Evolutionary conservation across 2,329 filamentous ascomycete species (phyloP).

Genomic region (Ophiostoma sp.): DNA sequence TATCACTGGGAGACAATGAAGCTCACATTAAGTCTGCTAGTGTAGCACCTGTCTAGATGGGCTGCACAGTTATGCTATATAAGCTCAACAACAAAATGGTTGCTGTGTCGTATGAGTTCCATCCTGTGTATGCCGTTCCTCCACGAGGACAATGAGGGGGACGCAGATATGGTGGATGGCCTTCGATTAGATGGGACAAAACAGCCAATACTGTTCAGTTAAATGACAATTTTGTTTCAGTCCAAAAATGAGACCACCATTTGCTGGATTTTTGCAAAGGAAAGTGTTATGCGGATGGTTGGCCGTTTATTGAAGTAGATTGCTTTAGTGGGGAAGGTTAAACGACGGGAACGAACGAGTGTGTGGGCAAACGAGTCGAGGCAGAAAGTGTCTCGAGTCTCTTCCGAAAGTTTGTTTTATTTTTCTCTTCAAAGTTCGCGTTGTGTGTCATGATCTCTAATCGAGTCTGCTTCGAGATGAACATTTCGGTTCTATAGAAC

Average conservation of each 20-base stretch:
- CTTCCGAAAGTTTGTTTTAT: not conserved
- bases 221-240: not conserved
- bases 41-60: not conserved
- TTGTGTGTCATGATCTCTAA: not conserved
- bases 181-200: not conserved
- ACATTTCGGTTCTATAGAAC: no score
- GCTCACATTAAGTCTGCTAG: no score
- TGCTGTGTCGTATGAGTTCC: not conserved
- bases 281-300: not conserved
- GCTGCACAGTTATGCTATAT: not conserved
- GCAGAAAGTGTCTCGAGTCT: not conserved
- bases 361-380: not conserved
- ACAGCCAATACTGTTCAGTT: not conserved
- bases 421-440: not conserved
- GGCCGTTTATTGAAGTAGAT: not conserved
- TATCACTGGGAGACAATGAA: not conserved
- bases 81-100: not conserved
- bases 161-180: not conserved
- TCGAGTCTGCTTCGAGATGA: not conserved
- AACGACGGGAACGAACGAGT: not conserved
- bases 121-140: not conserved
- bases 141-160: not conserved
- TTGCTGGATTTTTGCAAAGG: not conserved
- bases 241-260: not conserved
- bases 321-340: slow-evolving; percentile 8